Evolutionary conservation across 169 alveolate genomes (phyloP).

Genomic region (Theileria equi): DNA sequence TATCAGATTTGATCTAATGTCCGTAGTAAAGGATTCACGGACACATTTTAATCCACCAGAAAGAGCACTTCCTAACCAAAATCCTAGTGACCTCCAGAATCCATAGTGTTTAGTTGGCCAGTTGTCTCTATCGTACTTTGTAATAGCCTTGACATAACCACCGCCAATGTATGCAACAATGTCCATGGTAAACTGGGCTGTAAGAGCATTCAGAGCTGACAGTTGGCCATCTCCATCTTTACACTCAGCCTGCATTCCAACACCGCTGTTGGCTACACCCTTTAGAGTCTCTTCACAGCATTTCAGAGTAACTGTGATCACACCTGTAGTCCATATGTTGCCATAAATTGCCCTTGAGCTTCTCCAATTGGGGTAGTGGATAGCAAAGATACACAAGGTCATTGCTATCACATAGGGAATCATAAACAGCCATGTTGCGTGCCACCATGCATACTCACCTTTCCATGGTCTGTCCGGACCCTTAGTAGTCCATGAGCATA

Average conservation of each 20-base stretch:
- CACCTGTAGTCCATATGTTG: slow-evolving; percentile 8
- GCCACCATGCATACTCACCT: not conserved
- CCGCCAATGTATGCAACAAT: slow-evolving; percentile 12
- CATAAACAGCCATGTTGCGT: not conserved
- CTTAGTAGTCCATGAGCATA: not conserved
- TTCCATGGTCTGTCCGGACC: slow-evolving; percentile 6
- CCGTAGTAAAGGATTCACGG: slow-evolving; percentile 1
- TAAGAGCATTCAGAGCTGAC: not conserved
- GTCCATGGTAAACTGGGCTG: not conserved
- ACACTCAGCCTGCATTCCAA: not conserved
- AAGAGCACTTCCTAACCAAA: not conserved
- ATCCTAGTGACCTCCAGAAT: not conserved
- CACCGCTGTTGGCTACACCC: too few relatives aligned
- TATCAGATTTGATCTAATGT: not conserved
- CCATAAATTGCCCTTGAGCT: not conserved
- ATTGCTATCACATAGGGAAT: not conserved
- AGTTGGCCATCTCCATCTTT: slow-evolving; percentile 9
- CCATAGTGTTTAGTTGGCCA: slow-evolving; percentile 6
- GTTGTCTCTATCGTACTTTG: not conserved
- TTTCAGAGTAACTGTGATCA: too few relatives aligned
- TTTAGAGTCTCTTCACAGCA: too few relatives aligned
- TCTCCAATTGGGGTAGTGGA: slow-evolving; percentile 18
- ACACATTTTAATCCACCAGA: not conserved
- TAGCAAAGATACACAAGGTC: not conserved
- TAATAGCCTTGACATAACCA: slow-evolving; percentile 14